Base-by-base conservation (phyloP, 805 yeast species). In the Yamadazyma sp. region DNA sequence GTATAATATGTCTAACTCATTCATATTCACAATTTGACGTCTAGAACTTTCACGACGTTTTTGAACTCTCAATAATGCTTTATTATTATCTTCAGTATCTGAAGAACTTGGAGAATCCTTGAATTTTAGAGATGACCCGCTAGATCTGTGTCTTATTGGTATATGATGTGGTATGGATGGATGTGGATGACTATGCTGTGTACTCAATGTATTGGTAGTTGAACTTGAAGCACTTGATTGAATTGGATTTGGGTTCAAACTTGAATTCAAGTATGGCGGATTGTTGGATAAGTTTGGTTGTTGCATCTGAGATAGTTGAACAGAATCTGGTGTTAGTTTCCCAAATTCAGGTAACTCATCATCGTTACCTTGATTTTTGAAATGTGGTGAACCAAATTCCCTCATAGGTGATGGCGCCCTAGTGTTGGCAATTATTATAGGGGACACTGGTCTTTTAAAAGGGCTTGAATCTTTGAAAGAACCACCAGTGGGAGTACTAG, bases 1-100 rank as follows among this genome's bases (percentile, higher is more conserved):
- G 10, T 87, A 65, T 30, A 91, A 63, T 4, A 88, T 80, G 53
- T 86, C 89, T 46, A 84, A 56, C 23, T 67, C 70, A 36, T 42
- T 39, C 20, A 33, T 30, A 20, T 44, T 33, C 14, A 55, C 45
- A 8, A 50, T 44, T 23, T 60, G 36, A 17, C 65, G 53, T 34
- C 73, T 60, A 7, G 78, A 60, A 30, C 78, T 69, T 48, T 74
- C 76, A 35, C 85, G 59, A 40, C 86, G 64, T 39, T 69, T 72
- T 25, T 70, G 71, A 1, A 78, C 70, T 35, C 82, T 55, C 38
- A 71, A 48, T 15, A 78, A 55, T 0, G 83, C 82, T 2, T 73
- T 62, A 31, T 59, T 57, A 50, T 64, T 61, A 17, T 38, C 39
- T 19, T 30, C 32, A 20, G 68, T 54, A 48, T 82, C 89, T 0